Evolutionary conservation across 371 early-diverging fungal genomes (phyloP), one percentile per base, ranked within the genome.

Genomic region (Syncephalastrum sp.): DNA sequence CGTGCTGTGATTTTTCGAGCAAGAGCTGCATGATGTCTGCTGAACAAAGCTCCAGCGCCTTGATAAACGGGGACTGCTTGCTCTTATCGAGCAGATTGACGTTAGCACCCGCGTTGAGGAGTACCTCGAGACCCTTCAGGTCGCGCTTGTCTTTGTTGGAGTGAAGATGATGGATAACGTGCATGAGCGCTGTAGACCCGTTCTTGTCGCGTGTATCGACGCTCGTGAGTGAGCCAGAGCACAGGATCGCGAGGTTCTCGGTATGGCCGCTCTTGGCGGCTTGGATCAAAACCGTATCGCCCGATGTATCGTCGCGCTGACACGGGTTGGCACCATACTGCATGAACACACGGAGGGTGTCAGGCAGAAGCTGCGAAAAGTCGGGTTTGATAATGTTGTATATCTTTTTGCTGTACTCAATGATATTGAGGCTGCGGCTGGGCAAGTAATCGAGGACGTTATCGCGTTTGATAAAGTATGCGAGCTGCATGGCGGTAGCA

Each of bases 311-410:
- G 43, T 65, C 57, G 0, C 50, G 46, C 16, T 60, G 13, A 51
- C 71, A 80, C 2, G 83, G 71, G 51, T 72, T 67, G 16, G 72
- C 81, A 10, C 70, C 68, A 57, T 59, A 53, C 0, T 60, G 16
- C 1, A 78, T 25, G 7, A 77, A 61, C 10, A 54, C 7, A 21
- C 59, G 16, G 2, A 79, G 47, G 1, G 74, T 61, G 7, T 58
- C 14, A 4, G 51, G 16, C 17, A 65, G 56, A 15, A 61, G 47
- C 4, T 47, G 16, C 3, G 60, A 41, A 24, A 70, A 67, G 17
- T 77, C 57, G 1, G 75, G 75, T 17, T 67, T 64, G 10, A 42
- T 49, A 0, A 79, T 44, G 27, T 45, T 42, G 49, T 67, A 79
- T 0, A 41, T 43, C 42, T 66, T 63, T 12, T 70, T 55, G 43